Evolutionary conservation across 805 yeast genomes (phyloP), one percentile per base, ranked within the genome.

Genomic region (Sugiyamaella chiloensis): DNA sequence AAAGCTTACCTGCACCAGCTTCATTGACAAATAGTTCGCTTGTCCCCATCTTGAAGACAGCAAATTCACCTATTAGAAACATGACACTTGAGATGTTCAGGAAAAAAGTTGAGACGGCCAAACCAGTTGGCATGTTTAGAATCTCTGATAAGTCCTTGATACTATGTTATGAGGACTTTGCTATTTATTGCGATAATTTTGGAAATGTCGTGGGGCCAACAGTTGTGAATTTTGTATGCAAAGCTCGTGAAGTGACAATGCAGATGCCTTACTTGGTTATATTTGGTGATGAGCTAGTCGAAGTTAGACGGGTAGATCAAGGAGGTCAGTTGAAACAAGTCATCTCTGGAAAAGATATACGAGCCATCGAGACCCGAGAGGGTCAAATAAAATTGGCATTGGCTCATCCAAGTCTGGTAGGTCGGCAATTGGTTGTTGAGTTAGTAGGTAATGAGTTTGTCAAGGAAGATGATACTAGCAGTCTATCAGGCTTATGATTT

Each of bases 111-210:
- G 63, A 65, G 8, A 65, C 62, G 46, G 58, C 62, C 11, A 58
- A 66, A 44, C 87, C 91, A 0, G 64, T 83, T 56, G 80, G 83
- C 1, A 80, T 84, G 74, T 81, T 76, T 60, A 78, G 79, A 57
- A 68, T 84, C n/a, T 63, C 71, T 6, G 77, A 78, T 41, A 70
- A 76, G 44, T 66, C 70, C 11, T 76, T 81, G 45, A 64, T 85
- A 11, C 62, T 85, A 40, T 83, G 85, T 30, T 87, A 85, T 67
- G 85, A 77, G 47, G 81, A 80, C 45, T 81, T 83, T 56, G 88
- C 87, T 3, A 68, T 87, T 2, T 81, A 81, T 49, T 74, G 82
- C 49, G 80, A 83, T 60, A 74, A 76, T 41, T 69, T 73, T 34
- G 74, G 73, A 11, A 50, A 47, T 11, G 46, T 63, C n/a, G 50